Evolutionary conservation across 2,329 filamentous ascomycete species (phyloP), one percentile per base, ranked within the genome.

Genomic region (Penicillium sp.): DNA sequence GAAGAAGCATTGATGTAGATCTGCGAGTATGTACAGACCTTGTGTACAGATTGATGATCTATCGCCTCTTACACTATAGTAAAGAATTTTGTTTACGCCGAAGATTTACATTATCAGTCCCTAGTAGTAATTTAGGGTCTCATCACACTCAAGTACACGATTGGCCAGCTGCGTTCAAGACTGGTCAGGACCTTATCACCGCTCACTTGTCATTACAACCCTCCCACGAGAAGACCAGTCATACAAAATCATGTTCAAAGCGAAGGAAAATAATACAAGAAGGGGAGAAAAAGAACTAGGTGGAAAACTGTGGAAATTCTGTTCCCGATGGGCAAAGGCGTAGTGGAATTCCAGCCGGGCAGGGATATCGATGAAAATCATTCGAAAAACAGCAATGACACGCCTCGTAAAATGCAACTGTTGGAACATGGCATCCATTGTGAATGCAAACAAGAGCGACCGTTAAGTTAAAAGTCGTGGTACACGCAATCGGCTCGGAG

Each of bases 391-490:
- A 49, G 5, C 40, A 27, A 49, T 41, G 29, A 26, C 35, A 42
- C 48, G 37, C 48, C 35, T 42, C 37, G 18, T 50, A 33, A 33
- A 52, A 52, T 52, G 50, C 42, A 52, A 18, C 8, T 51, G 14
- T 22, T 35, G 18, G 18, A 8, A 23, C 18, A 35, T 47, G 27
- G 14, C 46, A 40, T 49, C 22, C 37, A 22, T 40, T 26, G 14
- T 2, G 20, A 26, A 26, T 37, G 44, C 26, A 33, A 18, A 23
- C 14, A 31, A 25, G 20, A 25, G 11, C 18, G 22, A 26, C 18
- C 15, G 22, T 14, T 11, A 25, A 20, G n/a, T n/a, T n/a, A 14
- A 23, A 22, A 20, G 31, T 40, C 23, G 12, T 31, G 23, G 14
- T 51, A 35, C 35, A 51, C n/a, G 35, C 23, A 43, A 12, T 33